Evolutionary conservation across 2,329 filamentous ascomycete genomes (phyloP), one percentile per base, ranked within the genome.

Genomic region (Metarhizium humberi): DNA sequence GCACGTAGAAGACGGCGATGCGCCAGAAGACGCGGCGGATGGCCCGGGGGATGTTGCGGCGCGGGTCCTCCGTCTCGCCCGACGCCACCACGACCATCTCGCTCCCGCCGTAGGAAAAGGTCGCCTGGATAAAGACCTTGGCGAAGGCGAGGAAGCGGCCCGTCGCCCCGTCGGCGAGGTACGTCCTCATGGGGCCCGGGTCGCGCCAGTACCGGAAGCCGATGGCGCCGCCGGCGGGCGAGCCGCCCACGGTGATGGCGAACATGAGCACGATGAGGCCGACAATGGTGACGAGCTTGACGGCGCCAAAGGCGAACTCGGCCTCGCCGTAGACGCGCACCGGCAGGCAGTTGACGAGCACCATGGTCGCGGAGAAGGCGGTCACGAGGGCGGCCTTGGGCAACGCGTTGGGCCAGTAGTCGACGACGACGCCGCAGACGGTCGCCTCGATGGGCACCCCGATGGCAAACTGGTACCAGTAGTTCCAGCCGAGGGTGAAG

Each of bases 241-340:
- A 69, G 8, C 74, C 76, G 40, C 76, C 76, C n/a, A 77, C 66
- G 38, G 75, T 74, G 55, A 77, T 71, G 60, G 78, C 72, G 57
- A 79, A 67, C 66, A 78, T 74, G 52, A 79, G 69, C 7, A 79
- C 61, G 59, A 80, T 73, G 45, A 80, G 64, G 0, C 75, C 76
- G 46, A 79, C 60, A 56, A 79, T 78, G 4, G 74, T 75, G 6
- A 70, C 69, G 43, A 80, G 67, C 60, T 80, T 79, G 60, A 79
- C 66, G 16, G 73, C 72, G 30, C 73, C 73, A 57, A 78, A 76
- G 42, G 66, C 66, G 60, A 79, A 78, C 58, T 81, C 79, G 51
- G 77, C 71, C 58, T 81, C 78, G n/a, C 78, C 78, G 58, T 78
- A 81, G 20, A 76, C 69, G 32, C 74, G 65, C 38, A 73, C 71